phyloP scores from a whole-genome alignment of 306 rosid genomes.

The Cucumis hystrix region DNA sequence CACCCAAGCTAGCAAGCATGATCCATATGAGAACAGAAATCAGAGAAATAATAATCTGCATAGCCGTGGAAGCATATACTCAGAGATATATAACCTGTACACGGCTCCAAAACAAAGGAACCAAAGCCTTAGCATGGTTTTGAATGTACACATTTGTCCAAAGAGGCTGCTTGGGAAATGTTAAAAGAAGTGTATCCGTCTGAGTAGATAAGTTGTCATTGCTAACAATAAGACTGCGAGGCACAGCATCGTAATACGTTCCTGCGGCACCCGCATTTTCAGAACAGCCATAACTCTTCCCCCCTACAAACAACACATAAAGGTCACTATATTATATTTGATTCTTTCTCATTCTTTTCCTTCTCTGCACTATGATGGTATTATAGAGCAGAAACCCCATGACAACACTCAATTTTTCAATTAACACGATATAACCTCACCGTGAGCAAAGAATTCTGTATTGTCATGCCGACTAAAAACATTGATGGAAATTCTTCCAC shows the following conservation, averaged over 20 bases:
- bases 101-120: conserved; percentile 94
- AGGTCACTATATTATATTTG: not conserved
- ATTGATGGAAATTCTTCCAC: conserved; percentile 75
- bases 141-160: conserved; percentile 85
- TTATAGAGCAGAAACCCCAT: not conserved
- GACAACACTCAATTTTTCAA: not conserved
- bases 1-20: not conserved
- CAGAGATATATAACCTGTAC: conserved; percentile 60
- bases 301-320: conserved; percentile 44
- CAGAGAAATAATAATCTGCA: not conserved
- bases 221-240: conserved; percentile 71
- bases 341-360: not conserved
- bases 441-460: conserved; percentile 53
- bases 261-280: conserved; percentile 92
- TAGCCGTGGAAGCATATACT: not conserved
- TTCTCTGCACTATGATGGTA: not conserved
- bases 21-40: not conserved
- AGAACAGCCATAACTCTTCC: conserved; percentile 77
- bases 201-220: conserved; percentile 68
- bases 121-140: conserved; percentile 89
- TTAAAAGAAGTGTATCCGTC: conserved; percentile 82
- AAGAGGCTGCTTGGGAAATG: conserved; percentile 83
- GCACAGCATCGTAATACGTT: conserved; percentile 89
- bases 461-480: conserved; percentile 79
- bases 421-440: conserved; percentile 21